phyloP scores from a whole-genome alignment of 2,329 filamentous ascomycete genomes.

The Helicocarpus griseus region DNA sequence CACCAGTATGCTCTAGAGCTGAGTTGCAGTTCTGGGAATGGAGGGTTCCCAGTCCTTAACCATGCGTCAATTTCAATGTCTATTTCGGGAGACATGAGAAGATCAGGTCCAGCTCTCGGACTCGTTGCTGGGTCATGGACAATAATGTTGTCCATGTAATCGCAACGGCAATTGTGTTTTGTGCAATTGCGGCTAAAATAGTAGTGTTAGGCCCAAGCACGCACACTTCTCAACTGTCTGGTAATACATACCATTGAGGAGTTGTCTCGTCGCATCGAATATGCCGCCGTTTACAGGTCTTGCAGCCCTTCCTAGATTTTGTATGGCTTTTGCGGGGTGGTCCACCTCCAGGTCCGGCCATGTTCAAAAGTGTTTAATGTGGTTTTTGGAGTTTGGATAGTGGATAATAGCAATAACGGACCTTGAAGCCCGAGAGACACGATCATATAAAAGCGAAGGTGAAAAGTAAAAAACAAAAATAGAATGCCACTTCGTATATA shows the following conservation, averaged over 20 bases:
- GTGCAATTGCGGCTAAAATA: conserved; percentile 79
- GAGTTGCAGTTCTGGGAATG: conserved; percentile 71
- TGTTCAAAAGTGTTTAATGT: conserved; percentile 29
- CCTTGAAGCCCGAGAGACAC: neutral
- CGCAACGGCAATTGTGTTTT: conserved; percentile 96
- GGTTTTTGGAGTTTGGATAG: neutral
- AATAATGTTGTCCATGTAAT: conserved; percentile 79
- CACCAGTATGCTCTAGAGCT: conserved; percentile 66
- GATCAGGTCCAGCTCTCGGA: conserved; percentile 44
- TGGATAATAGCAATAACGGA: neutral
- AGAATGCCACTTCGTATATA: neutral
- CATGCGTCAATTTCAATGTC: conserved; percentile 73
- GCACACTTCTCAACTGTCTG: neutral
- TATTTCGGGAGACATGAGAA: conserved; percentile 80
- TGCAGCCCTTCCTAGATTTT: conserved; percentile 97
- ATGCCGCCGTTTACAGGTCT: conserved; percentile 93
- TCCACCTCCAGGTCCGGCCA: conserved; percentile 92
- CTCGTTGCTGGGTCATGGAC: conserved; percentile 41
- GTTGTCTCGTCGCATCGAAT: conserved; percentile 97
- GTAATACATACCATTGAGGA: conserved; percentile 71
- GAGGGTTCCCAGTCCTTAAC: conserved; percentile 74
- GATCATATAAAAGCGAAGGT: neutral
- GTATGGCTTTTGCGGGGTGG: conserved; percentile 88
- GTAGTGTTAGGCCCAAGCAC: conserved; percentile 9
- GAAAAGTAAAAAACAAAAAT: conserved; percentile 2